Evolutionary conservation across 768 basidiomycete genomes (phyloP).

Genomic region (Podaxis sp.): DNA sequence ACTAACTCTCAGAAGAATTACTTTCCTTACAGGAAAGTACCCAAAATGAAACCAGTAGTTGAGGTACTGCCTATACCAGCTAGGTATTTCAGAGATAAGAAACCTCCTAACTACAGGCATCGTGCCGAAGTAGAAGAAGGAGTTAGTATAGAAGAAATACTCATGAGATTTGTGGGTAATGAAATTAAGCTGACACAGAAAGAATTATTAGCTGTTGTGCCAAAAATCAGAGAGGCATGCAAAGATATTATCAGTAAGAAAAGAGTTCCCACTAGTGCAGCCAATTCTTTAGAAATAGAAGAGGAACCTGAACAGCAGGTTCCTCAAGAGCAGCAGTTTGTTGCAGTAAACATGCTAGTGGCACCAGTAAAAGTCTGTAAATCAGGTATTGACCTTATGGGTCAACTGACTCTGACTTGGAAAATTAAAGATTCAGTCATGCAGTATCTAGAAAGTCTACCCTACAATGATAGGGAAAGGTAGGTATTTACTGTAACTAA

Average conservation of each 20-base stretch:
- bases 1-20: background rate
- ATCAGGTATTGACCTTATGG: too few species aligned
- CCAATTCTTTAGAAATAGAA: background rate
- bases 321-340: too few species aligned
- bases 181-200: background rate
- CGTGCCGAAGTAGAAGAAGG: background rate
- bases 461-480: too few species aligned
- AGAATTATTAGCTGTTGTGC: conserved; percentile 3
- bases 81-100: background rate
- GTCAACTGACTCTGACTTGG: too few species aligned
- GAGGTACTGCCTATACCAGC: conserved; percentile 4
- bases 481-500: too few species aligned
- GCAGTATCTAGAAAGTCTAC: too few species aligned
- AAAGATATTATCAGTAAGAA: background rate
- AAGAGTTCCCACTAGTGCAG: background rate
- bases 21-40: background rate
- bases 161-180: background rate
- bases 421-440: too few species aligned
- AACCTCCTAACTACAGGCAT: background rate
- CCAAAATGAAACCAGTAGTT: background rate
- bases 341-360: too few species aligned
- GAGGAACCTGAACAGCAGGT: too few species aligned
- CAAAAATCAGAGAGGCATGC: background rate
- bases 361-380: too few species aligned
- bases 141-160: background rate